Evolutionary conservation across 139 green algal genomes (phyloP), one percentile per base, ranked within the genome.

Genomic region (Klebsormidium nitens): DNA sequence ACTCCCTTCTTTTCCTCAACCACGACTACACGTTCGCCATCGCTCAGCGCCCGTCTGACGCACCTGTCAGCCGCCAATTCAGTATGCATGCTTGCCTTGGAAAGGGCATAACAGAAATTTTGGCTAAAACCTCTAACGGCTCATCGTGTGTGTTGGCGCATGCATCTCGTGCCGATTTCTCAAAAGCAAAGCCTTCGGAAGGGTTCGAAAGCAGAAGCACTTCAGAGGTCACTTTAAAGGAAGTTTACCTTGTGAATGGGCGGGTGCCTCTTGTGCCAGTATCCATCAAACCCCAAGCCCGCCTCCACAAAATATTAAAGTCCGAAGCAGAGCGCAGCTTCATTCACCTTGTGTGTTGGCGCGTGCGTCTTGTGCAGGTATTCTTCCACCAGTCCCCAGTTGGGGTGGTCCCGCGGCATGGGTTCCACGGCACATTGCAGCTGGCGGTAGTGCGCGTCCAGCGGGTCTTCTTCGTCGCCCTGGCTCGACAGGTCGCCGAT

Each of bases 261-360:
- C n/a, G n/a, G 23, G 46, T 55, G 46, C 23, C 46, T 55, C 23
- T 55, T 55, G 23, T 23, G 46, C 23, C 46, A 31, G 23, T 55
- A 23, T 55, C 23, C 23, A 31, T 55, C 23, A 31, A 31, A 31
- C 23, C 23, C 23, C 23, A 55, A 55, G 46, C 23, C 46, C 23
- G 23, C 23, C 46, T 31, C 23, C 23, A 23, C 46, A 55, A 23
- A 31, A 31, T 31, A 55, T 23, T 31, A 38, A 64, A 29, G 23
- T 31, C n/a, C 23, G 4, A n/a, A n/a, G n/a, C n/a, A n/a, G n/a
- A n/a, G n/a, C n/a, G n/a, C n/a, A n/a, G n/a, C n/a, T n/a, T n/a
- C n/a, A n/a, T n/a, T n/a, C 37, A 72, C 65, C 65, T 66, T 72
- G 56, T 72, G 65, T 14, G 65, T 73, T 29, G 65, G 65, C 2